A percentile compares a stretch with the other conserved stretches of the same genome.
Conservation (phyloP, 768 basidiomycete species). For the Tylopilus sp. region DNA sequence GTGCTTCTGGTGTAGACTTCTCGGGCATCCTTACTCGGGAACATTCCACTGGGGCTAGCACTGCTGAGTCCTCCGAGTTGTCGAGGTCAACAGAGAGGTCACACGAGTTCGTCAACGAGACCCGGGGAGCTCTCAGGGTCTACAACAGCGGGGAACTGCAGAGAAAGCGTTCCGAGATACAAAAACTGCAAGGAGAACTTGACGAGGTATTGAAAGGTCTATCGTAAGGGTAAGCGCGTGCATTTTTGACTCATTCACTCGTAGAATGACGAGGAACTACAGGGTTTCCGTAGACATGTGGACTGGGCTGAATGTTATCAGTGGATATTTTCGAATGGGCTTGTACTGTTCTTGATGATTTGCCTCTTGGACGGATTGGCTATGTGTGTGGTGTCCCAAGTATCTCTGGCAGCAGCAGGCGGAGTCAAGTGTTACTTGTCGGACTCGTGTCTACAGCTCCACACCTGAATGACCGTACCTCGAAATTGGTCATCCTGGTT, state of each 20-base stretch:
- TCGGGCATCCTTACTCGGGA: conserved; percentile 26
- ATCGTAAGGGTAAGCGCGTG: conserved; percentile 20
- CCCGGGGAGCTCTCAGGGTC: conserved; percentile 53
- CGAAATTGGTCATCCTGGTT: background rate
- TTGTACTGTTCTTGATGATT: too few relatives aligned
- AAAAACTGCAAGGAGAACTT: conserved; percentile 49
- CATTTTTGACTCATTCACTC: background rate
- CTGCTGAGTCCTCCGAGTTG: conserved; percentile 10
- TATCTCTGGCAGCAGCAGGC: too few relatives aligned
- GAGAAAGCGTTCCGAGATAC: conserved; percentile 50
- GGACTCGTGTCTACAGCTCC: too few relatives aligned
- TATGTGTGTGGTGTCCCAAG: background rate
- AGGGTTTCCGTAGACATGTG: background rate
- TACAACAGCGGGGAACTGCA: conserved; percentile 45
- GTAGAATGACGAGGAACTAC: background rate
- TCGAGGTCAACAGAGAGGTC: conserved; percentile 40
- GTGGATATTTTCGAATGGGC: background rate
- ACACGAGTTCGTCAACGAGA: conserved; percentile 54
- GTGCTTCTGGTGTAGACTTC: conserved; percentile 51
- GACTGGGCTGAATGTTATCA: background rate
- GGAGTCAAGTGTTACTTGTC: too few relatives aligned
- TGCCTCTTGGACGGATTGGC: too few relatives aligned
- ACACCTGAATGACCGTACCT: background rate
- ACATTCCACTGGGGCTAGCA: background rate
- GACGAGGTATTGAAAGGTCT: conserved; percentile 47